A percentile compares a stretch with the other conserved stretches of the same genome.
Conservation (phyloP, 192 early-diverging fungal species). For the Entophlyctis luteolus region DNA sequence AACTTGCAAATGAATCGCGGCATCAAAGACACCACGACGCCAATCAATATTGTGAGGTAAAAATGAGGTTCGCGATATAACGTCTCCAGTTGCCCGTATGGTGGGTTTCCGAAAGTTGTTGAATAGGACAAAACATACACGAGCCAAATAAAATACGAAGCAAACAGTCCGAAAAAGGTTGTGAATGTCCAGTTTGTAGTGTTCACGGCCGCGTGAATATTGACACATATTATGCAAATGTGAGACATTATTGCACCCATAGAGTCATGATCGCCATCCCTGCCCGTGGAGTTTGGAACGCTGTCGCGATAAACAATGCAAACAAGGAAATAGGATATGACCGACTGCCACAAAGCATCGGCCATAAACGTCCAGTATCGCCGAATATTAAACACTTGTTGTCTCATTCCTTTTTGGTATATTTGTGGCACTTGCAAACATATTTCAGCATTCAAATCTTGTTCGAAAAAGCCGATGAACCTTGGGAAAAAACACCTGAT, state of each 20-base stretch:
- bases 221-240: conserved; percentile 75
- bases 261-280: conserved; percentile 54
- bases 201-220: conserved; percentile 71
- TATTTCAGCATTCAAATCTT: conserved; percentile 61
- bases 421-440: conserved; percentile 54
- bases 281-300: conserved; percentile 50
- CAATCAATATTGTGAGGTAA: conserved; percentile 68
- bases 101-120: conserved; percentile 45
- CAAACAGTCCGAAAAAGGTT: conserved; percentile 57
- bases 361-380: conserved; percentile 83
- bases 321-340: conserved; percentile 74
- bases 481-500: neutral
- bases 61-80: conserved; percentile 67
- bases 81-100: conserved; percentile 66
- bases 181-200: conserved; percentile 84
- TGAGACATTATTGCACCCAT: conserved; percentile 79
- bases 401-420: conserved; percentile 81
- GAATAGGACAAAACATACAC: conserved; percentile 65
- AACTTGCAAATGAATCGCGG: conserved; percentile 68
- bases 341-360: conserved; percentile 90
- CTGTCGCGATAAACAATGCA: conserved; percentile 61
- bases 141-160: conserved; percentile 66
- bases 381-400: conserved; percentile 74
- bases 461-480: conserved; percentile 58
- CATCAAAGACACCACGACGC: conserved; percentile 65